Percentiles rank a stretch among this genome's conserved stretches.
Evolutionary conservation across 2,329 filamentous ascomycete species (phyloP).

Genomic region (Pyrenophora tritici-repentis): DNA sequence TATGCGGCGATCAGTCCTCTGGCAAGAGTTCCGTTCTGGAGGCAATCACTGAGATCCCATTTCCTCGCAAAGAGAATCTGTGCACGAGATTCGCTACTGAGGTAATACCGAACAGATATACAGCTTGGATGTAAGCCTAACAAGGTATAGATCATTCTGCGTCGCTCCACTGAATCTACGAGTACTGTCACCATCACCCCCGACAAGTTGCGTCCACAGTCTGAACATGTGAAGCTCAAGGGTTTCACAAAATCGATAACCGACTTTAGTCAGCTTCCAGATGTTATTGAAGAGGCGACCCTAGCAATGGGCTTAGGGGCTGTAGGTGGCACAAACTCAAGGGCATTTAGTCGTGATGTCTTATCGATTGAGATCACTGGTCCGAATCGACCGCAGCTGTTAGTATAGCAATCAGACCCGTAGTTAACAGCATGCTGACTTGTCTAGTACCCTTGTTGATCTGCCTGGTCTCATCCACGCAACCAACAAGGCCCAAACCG

Average conservation of each 20-base stretch:
- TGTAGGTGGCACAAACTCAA: constrained; percentile 21
- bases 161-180: constrained; percentile 25
- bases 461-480: constrained; percentile 54
- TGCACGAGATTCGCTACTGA: constrained; percentile 66
- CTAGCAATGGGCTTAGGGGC: constrained; percentile 54
- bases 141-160: constrained; percentile 34
- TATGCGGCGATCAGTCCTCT: constrained; percentile 59
- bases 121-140: not conserved
- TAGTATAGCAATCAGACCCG: constrained; percentile 22
- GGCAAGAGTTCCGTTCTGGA: constrained; percentile 70
- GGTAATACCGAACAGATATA: not conserved
- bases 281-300: constrained; percentile 59
- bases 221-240: constrained; percentile 42
- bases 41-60: constrained; percentile 65
- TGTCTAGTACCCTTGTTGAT: constrained; percentile 52
- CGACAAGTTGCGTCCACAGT: constrained; percentile 27
- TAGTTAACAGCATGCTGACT: constrained; percentile 1
- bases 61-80: constrained; percentile 60
- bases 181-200: constrained; percentile 49
- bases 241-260: constrained; percentile 44
- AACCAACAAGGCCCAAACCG: constrained; percentile 26
- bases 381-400: constrained; percentile 42
- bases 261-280: constrained; percentile 50
- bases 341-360: constrained; percentile 50
- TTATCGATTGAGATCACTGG: constrained; percentile 52